Evolutionary conservation across 2,329 filamentous ascomycete species (phyloP).

Genomic region (Herpotrichia juniperi): DNA sequence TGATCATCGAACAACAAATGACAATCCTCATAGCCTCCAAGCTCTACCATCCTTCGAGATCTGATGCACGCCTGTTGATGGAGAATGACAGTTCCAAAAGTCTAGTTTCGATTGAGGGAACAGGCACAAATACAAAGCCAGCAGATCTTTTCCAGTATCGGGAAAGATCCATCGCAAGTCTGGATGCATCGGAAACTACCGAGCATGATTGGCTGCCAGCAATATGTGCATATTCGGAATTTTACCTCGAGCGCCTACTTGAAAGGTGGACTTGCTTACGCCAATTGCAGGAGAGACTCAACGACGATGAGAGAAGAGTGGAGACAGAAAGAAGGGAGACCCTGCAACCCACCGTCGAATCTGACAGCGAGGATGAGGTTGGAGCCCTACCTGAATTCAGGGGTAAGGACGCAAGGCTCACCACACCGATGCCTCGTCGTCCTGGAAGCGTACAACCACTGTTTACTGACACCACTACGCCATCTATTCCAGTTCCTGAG

Average conservation of each 20-base stretch:
- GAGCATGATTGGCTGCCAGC: slow-evolving; percentile 30
- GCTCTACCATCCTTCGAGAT: slow-evolving; percentile 21
- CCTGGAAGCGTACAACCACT: slow-evolving; percentile 33
- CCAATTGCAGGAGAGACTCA: slow-evolving; percentile 35
- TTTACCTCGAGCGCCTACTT: slow-evolving; percentile 34
- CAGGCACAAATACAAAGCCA: slow-evolving; percentile 18
- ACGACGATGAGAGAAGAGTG: slow-evolving; percentile 27
- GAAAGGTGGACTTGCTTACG: slow-evolving; percentile 40
- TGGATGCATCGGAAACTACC: slow-evolving; percentile 25
- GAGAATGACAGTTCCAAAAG: slow-evolving; percentile 38
- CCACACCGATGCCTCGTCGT: slow-evolving; percentile 17
- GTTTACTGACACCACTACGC: slow-evolving; percentile 30
- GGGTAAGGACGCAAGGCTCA: slow-evolving; percentile 12
- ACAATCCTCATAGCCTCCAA: slow-evolving; percentile 34
- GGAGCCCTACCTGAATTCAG: slow-evolving; percentile 15
- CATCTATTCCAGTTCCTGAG: slow-evolving; percentile 26
- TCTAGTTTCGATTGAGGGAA: slow-evolving; percentile 16
- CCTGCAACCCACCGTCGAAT: slow-evolving; percentile 42
- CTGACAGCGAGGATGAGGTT: slow-evolving; percentile 40
- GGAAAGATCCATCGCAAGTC: slow-evolving; percentile 28
- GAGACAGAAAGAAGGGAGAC: slow-evolving; percentile 30
- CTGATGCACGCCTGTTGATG: slow-evolving; percentile 28
- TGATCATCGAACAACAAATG: slow-evolving; percentile 49
- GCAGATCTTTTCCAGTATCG: slow-evolving; percentile 35
- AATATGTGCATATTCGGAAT: slow-evolving; percentile 28